Percentiles rank a stretch among this genome's conserved stretches.
These are phyloP conservation scores for Fusarium oligoseptatum DNA, from an alignment of 2,329 filamentous ascomycete species.

Conservation along the genomic window DNA sequence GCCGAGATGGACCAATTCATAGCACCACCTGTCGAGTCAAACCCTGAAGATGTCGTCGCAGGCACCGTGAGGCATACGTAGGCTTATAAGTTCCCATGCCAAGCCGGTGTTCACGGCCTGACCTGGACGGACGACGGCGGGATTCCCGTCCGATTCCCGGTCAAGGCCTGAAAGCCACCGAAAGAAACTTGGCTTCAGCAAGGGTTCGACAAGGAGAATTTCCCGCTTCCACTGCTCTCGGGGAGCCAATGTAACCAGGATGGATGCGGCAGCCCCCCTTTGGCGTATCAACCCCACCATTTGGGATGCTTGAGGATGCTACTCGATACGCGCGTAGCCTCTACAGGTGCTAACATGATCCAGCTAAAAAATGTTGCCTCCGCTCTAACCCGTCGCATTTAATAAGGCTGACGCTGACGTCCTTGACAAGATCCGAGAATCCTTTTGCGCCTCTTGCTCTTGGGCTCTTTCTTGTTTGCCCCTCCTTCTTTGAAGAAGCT, in stretches of 20 bases:
- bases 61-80: conserved; percentile 15
- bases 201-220: background rate
- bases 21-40: conserved; percentile 1
- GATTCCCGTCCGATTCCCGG: conserved; percentile 11
- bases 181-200: background rate
- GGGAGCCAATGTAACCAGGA: conserved; percentile 7
- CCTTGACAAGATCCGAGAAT: conserved; percentile 13
- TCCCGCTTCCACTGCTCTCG: background rate
- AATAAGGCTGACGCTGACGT: conserved; percentile 43
- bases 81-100: conserved; percentile 3
- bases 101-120: conserved; percentile 10
- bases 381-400: conserved; percentile 16
- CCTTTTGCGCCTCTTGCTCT: conserved; percentile 12
- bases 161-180: background rate
- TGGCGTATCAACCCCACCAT: conserved; percentile 24
- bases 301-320: conserved; percentile 1
- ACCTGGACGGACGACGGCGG: background rate
- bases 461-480: background rate
- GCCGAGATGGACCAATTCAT: background rate
- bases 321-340: conserved; percentile 32
- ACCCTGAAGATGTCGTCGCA: conserved; percentile 7
- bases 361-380: background rate
- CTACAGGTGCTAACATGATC: background rate
- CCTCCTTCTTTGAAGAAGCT: conserved; percentile 5
- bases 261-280: conserved; percentile 1